These are phyloP conservation scores for Uronychia binucleata DNA, from an alignment of 73 alveolate species.

Conservation along the genomic window DNA sequence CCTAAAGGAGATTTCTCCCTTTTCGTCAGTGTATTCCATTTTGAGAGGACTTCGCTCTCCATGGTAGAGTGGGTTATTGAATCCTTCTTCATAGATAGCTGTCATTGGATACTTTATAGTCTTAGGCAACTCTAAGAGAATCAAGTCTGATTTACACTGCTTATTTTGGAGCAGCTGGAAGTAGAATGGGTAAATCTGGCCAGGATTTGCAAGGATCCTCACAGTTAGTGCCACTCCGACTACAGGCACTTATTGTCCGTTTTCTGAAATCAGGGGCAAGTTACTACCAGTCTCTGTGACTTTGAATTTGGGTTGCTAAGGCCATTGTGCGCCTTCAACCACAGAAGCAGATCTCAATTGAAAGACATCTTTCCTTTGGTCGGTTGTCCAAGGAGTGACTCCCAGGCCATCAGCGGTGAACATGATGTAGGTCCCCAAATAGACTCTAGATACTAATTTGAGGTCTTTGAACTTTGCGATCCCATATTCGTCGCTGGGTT, in stretches of 20 bases:
- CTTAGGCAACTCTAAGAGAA: background rate
- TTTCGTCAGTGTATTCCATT: background rate
- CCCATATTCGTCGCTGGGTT: background rate
- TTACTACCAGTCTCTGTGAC: background rate
- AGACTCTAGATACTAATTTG: too few relatives aligned
- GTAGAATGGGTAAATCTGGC: background rate
- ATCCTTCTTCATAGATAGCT: background rate
- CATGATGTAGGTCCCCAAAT: background rate
- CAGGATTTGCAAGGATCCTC: background rate
- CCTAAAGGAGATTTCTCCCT: background rate
- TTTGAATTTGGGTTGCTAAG: background rate
- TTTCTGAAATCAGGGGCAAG: too few relatives aligned
- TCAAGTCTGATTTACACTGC: too few relatives aligned
- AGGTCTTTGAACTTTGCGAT: background rate
- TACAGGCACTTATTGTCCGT: too few relatives aligned
- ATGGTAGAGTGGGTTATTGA: background rate
- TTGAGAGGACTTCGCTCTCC: background rate
- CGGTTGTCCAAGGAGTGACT: conserved; percentile 1
- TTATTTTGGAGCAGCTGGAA: background rate
- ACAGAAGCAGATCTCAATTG: too few relatives aligned
- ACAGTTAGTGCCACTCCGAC: background rate
- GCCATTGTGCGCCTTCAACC: background rate
- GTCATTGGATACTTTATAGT: background rate
- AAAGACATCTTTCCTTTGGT: too few relatives aligned
- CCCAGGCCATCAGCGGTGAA: background rate